Percentiles rank a stretch among this genome's conserved stretches.
phyloP scores from a whole-genome alignment of 116 monocot genomes.

The Papilionanthe hybrid region DNA sequence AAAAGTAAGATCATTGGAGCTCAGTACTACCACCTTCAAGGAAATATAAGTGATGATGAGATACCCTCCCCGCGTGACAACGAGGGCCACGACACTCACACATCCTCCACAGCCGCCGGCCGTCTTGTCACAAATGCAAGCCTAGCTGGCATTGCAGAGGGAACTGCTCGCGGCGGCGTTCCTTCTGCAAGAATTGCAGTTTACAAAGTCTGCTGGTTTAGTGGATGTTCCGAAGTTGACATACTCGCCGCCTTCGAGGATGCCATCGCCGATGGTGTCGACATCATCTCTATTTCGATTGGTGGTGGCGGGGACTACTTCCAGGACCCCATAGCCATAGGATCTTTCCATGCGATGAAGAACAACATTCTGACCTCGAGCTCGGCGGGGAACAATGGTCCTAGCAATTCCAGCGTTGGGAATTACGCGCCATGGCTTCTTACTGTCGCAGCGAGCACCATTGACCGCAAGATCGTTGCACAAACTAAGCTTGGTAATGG shows the following conservation, averaged over 20 bases:
- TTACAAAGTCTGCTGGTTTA: constrained; percentile 14
- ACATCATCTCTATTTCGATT: constrained; percentile 18
- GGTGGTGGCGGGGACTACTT: neutral
- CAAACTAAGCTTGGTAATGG: constrained; percentile 8
- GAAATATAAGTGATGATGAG: neutral
- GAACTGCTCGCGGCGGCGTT: constrained; percentile 13
- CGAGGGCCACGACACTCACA: constrained; percentile 12
- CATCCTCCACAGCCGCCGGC: constrained; percentile 15
- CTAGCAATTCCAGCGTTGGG: neutral
- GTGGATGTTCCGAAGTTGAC: neutral
- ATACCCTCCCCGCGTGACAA: constrained; percentile 9
- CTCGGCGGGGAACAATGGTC: constrained; percentile 14
- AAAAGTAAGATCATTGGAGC: constrained; percentile 20
- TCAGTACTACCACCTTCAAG: neutral
- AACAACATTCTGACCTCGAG: constrained; percentile 7
- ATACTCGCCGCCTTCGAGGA: constrained; percentile 19
- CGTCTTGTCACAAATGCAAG: neutral
- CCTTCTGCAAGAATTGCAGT: constrained; percentile 15
- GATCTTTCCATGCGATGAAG: constrained; percentile 25
- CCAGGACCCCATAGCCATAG: constrained; percentile 8
- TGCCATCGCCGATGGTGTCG: constrained; percentile 23
- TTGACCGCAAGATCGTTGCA: constrained; percentile 8
- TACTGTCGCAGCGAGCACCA: constrained; percentile 18
- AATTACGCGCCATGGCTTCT: constrained; percentile 13
- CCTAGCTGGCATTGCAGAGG: neutral